Conservation (phyloP, 2,329 filamentous ascomycete species). For the Tolypocladium tundrense region DNA sequence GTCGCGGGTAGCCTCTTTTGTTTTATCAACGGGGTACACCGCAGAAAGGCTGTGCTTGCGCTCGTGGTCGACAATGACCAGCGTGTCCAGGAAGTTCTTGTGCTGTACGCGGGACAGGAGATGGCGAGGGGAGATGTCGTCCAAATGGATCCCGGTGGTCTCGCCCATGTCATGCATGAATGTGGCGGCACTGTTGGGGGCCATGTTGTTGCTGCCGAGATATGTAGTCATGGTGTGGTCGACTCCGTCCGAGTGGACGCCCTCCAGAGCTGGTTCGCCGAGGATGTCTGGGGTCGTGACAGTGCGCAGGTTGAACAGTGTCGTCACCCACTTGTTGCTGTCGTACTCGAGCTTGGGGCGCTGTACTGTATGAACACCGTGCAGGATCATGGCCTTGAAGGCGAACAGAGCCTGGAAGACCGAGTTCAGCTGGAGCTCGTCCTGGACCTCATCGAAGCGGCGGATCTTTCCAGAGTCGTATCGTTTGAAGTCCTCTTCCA, state of each 20-base stretch:
- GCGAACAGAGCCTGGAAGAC: conserved; percentile 18
- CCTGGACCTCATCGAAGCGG: conserved; percentile 16
- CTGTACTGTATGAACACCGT: conserved; percentile 11
- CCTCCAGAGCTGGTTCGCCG: conserved; percentile 20
- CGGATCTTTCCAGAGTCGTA: conserved; percentile 18
- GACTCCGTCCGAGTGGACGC: conserved; percentile 20
- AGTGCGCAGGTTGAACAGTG: conserved; percentile 18
- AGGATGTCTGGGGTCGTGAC: conserved; percentile 15
- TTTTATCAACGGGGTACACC: conserved; percentile 11
- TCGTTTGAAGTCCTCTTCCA: conserved; percentile 18
- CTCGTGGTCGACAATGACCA: conserved; percentile 16
- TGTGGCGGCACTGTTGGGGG: conserved; percentile 15
- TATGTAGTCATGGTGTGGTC: conserved; percentile 22
- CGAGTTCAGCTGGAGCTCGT: conserved; percentile 19
- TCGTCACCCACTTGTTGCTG: conserved; percentile 14
- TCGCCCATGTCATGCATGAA: conserved; percentile 17
- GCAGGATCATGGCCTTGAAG: conserved; percentile 18
- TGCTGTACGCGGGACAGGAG: conserved; percentile 14
- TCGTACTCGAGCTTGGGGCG: conserved; percentile 16
- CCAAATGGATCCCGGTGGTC: conserved; percentile 12
- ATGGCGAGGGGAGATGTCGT: conserved; percentile 10
- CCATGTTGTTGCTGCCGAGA: conserved; percentile 17
- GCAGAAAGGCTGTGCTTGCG: conserved; percentile 16
- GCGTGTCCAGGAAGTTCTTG: conserved; percentile 15
- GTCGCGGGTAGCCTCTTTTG: conserved; percentile 14